Conservation (phyloP, 345 rosid genomes). For the Eucalyptus marginata region DNA sequence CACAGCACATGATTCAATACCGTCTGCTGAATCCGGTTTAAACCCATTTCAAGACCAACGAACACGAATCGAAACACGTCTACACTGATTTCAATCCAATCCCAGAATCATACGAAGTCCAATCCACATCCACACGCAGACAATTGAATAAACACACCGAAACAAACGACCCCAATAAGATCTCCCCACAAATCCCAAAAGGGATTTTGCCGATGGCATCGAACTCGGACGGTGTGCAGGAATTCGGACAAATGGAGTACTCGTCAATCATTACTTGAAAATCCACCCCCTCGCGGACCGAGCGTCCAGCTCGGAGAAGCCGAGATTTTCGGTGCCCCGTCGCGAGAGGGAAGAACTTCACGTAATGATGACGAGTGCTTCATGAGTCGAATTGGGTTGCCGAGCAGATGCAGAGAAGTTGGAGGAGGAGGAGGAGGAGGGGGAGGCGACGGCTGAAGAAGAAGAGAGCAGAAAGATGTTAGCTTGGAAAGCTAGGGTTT, state of each 20-base stretch:
- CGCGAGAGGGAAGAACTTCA: background rate
- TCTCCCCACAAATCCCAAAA: background rate
- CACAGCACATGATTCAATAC: background rate
- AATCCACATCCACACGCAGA: background rate
- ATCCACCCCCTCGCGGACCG: background rate
- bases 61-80: background rate
- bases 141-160: background rate
- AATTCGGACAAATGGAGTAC: background rate
- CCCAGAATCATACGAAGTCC: background rate
- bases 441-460: background rate
- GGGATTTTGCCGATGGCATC: background rate
- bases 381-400: background rate
- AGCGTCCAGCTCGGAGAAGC: background rate
- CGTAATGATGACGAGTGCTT: background rate
- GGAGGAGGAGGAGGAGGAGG: background rate
- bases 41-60: background rate
- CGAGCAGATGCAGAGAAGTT: background rate
- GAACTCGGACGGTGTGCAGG: background rate
- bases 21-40: fast-evolving
- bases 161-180: background rate
- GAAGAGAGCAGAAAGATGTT: background rate
- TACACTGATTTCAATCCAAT: no score
- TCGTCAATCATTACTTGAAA: constrained; percentile 2
- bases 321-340: background rate
- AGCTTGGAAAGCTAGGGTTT: background rate